A percentile compares a stretch with the other conserved stretches of the same genome.
These are phyloP conservation scores for Reutealis trisperma DNA, from an alignment of 345 rosid species.

Conservation along the genomic window DNA sequence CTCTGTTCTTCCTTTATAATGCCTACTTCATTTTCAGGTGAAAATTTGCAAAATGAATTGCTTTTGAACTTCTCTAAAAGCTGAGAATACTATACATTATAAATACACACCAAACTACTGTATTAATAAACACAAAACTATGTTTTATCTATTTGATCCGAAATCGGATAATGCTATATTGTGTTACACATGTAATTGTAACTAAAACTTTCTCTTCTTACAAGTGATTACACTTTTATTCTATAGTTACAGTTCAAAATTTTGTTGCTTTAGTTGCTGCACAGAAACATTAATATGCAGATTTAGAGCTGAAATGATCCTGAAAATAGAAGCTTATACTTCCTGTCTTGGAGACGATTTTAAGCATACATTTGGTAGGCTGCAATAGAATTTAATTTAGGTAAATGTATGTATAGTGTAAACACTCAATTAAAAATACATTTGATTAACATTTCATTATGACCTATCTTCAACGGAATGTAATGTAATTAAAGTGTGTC, in stretches of 20 bases:
- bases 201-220: conserved; percentile 6
- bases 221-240: not conserved
- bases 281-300: no score
- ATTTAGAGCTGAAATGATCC: not conserved
- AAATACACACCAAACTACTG: not conserved
- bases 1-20: conserved; percentile 24
- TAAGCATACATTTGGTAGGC: no score
- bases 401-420: no score
- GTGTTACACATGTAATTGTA: conserved; percentile 7
- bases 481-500: no score
- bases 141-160: not conserved
- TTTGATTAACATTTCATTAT: no score
- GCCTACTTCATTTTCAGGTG: conserved; percentile 2
- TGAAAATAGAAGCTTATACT: not conserved
- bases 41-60: conserved; percentile 2
- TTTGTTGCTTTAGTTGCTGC: not conserved
- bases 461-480: no score
- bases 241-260: not conserved
- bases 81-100: not conserved
- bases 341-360: no score
- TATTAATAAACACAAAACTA: conserved; percentile 1
- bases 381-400: no score
- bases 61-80: not conserved
- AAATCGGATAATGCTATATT: not conserved
- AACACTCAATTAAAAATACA: no score